These are phyloP conservation scores for Asterophora lycoperdoides DNA, from an alignment of 768 basidiomycete genomes.

Conservation along the genomic window DNA sequence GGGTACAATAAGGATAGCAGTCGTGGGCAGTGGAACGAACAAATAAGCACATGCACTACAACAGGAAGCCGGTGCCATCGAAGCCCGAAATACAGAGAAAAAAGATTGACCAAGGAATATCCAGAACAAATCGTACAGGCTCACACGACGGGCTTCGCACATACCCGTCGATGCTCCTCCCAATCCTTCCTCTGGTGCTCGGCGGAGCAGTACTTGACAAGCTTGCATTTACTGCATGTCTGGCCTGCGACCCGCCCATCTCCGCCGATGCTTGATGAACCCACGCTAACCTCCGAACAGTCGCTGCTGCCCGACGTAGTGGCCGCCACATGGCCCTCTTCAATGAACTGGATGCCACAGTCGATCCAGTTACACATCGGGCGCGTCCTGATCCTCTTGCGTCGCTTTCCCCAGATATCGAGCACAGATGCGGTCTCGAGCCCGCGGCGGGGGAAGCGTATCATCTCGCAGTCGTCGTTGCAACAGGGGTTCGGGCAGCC, in stretches of 20 bases:
- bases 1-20: slow-evolving; percentile 10
- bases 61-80: background rate
- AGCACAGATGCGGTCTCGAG: slow-evolving; percentile 58
- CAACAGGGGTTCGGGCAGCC: slow-evolving; percentile 79
- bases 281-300: slow-evolving; percentile 40
- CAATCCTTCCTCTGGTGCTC: slow-evolving; percentile 76
- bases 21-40: background rate
- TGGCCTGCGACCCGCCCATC: slow-evolving; percentile 41
- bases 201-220: slow-evolving; percentile 73
- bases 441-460: slow-evolving; percentile 69
- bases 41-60: background rate
- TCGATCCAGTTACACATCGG: slow-evolving; percentile 87
- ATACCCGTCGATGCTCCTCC: slow-evolving; percentile 74
- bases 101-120: background rate
- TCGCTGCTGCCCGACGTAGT: slow-evolving; percentile 34
- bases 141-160: slow-evolving; percentile 29
- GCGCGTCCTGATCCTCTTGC: slow-evolving; percentile 45
- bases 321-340: slow-evolving; percentile 26
- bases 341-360: slow-evolving; percentile 58
- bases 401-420: slow-evolving; percentile 54
- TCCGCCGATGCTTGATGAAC: slow-evolving; percentile 19
- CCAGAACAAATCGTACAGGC: background rate
- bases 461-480: slow-evolving; percentile 79
- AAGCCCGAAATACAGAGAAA: background rate
- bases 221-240: slow-evolving; percentile 71